Evolutionary conservation across 176 grass and related monocot genomes (phyloP).

Genomic region (Carex pumila): DNA sequence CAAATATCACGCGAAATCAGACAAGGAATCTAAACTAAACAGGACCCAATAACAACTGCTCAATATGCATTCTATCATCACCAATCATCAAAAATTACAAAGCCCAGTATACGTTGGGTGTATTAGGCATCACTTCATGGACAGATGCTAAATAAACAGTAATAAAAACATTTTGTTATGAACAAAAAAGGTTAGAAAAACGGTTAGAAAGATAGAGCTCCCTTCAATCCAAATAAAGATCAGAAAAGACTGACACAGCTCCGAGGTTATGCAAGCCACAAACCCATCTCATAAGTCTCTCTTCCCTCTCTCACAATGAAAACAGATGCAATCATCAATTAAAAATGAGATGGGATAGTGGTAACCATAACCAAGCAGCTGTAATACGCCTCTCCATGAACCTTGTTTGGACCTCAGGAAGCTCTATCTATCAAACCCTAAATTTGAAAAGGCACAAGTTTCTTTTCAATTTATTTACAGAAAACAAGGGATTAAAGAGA

Average conservation of each 20-base stretch:
- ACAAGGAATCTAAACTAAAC: not conserved
- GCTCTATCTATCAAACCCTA: conserved; percentile 35
- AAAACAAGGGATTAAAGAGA: not conserved
- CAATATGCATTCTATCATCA: not conserved
- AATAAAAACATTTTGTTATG: too few relatives aligned
- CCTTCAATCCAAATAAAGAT: conserved; percentile 91
- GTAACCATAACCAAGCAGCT: conserved; percentile 85
- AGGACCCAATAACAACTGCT: not conserved
- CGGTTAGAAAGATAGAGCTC: conserved; percentile 58
- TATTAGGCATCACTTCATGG: not conserved
- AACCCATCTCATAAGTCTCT: conserved; percentile 38
- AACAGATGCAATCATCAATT: not conserved
- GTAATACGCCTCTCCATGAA: conserved; percentile 29
- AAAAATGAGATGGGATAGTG: conserved; percentile 50
- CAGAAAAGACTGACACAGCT: conserved; percentile 42
- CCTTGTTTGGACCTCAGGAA: conserved; percentile 51
- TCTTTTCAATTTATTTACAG: not conserved
- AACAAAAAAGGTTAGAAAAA: not conserved
- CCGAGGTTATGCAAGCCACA: conserved; percentile 78
- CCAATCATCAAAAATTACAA: not conserved
- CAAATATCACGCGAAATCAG: not conserved
- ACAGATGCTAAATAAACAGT: not conserved
- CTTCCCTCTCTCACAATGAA: not conserved
- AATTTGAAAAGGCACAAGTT: not conserved
- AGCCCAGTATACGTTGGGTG: not conserved